These are phyloP conservation scores for Leptographium galeiforme DNA, from an alignment of 2,329 filamentous ascomycete species.

Conservation along the genomic window DNA sequence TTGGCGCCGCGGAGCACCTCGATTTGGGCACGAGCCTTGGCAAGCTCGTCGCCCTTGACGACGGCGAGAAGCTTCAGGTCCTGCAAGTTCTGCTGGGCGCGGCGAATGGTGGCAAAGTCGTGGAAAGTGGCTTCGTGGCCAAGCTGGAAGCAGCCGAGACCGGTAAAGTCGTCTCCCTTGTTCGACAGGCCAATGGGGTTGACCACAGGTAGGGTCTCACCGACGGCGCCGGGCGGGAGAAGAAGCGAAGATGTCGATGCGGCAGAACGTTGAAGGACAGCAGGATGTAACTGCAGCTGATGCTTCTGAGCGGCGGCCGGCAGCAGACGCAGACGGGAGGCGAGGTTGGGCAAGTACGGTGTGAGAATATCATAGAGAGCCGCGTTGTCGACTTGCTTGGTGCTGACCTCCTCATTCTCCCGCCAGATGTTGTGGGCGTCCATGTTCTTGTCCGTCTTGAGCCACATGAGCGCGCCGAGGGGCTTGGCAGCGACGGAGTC, in stretches of 20 bases:
- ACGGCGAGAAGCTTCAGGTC: slow-evolving; percentile 12
- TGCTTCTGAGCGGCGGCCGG: not conserved
- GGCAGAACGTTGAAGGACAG: not conserved
- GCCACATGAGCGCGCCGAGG: slow-evolving; percentile 17
- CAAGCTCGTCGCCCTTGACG: slow-evolving; percentile 10
- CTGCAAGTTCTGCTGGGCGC: slow-evolving; percentile 12
- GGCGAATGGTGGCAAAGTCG: slow-evolving; percentile 14
- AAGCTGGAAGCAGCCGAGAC: slow-evolving; percentile 17
- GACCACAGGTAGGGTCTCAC: not conserved
- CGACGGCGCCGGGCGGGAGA: not conserved
- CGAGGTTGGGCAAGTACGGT: not conserved
- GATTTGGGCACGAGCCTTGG: slow-evolving; percentile 10
- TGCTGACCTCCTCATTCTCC: slow-evolving; percentile 11
- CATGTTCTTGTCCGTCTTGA: slow-evolving; percentile 16
- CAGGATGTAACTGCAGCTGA: not conserved
- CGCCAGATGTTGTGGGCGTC: slow-evolving; percentile 15
- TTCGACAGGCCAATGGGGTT: slow-evolving; percentile 11
- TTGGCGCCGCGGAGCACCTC: slow-evolving; percentile 8
- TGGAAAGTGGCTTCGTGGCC: slow-evolving; percentile 13
- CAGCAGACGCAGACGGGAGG: not conserved
- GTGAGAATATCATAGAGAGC: not conserved
- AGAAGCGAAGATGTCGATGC: not conserved
- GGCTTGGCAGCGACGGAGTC: slow-evolving; percentile 10
- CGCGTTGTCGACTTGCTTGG: not conserved
- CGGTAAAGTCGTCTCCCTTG: slow-evolving; percentile 12